Evolutionary conservation across 73 alveolate genomes (phyloP).

Genomic region (Tetrahymena malaccensis): DNA sequence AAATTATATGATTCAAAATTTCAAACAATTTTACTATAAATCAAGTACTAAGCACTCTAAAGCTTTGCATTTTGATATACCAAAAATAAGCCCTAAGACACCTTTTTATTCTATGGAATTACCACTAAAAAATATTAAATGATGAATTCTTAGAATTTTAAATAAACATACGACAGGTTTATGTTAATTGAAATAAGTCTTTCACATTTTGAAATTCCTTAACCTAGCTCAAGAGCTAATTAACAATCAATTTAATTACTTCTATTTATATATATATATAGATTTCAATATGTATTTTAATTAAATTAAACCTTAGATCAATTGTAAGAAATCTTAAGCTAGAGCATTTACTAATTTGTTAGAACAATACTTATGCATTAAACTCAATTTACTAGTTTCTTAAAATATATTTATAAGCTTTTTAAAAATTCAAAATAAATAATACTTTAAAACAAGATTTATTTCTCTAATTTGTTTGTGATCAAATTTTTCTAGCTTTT

Average conservation of each 20-base stretch:
- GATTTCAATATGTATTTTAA: no score
- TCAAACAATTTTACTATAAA: not conserved
- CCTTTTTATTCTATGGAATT: not conserved
- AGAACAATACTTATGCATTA: not conserved
- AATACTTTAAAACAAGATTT: not conserved
- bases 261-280: not conserved
- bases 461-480: not conserved
- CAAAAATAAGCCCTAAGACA: not conserved
- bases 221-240: not conserved
- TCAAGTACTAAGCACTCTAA: not conserved
- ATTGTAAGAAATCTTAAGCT: not conserved
- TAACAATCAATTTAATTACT: not conserved
- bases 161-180: not conserved
- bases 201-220: not conserved
- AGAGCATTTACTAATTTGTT: not conserved
- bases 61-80: not conserved
- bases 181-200: not conserved
- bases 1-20: not conserved
- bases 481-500: not conserved
- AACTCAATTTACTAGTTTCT: not conserved
- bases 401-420: no score
- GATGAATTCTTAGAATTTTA: not conserved
- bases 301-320: not conserved
- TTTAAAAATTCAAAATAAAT: no score
- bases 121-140: not conserved